Evolutionary conservation across 495 filamentous ascomycete genomes (phyloP).

Genomic region (Venustampulla echinocandica): DNA sequence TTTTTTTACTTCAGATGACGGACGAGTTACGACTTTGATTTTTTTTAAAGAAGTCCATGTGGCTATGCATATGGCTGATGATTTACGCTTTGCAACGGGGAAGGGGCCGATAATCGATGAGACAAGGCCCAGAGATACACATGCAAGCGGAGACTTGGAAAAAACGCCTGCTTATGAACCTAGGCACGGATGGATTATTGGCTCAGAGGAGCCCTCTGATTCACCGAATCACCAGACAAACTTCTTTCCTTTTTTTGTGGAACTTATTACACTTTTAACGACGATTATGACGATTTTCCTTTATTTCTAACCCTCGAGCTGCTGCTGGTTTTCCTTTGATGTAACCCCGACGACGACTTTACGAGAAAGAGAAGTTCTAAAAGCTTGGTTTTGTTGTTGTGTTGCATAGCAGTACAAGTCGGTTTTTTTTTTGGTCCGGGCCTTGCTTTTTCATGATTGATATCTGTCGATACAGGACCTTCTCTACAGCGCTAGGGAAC

Average conservation of each 20-base stretch:
- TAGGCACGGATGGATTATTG: constrained; percentile 4
- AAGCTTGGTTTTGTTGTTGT: constrained; percentile 22
- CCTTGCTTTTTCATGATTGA: too few species aligned
- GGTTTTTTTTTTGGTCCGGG: constrained; percentile 1
- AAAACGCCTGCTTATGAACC: constrained; percentile 9
- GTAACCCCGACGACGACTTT: constrained; percentile 21
- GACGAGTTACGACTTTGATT: constrained; percentile 24
- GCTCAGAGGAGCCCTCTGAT: too few species aligned
- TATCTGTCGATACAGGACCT: too few species aligned
- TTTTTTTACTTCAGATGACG: constrained; percentile 22
- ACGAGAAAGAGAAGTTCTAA: constrained; percentile 23
- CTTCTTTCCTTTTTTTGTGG: too few species aligned
- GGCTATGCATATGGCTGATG: constrained; percentile 21
- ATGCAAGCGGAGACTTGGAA: constrained; percentile 12
- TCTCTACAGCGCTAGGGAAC: too few species aligned
- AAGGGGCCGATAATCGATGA: constrained; percentile 14
- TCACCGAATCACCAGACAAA: too few species aligned
- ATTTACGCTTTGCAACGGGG: constrained; percentile 21
- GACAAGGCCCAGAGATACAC: constrained; percentile 11
- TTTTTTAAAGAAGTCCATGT: constrained; percentile 5
- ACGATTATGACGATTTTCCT: constrained; percentile 19
- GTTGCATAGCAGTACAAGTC: constrained; percentile 10
- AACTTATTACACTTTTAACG: constrained; percentile 9
- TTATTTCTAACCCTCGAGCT: not conserved
- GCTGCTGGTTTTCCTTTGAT: constrained; percentile 17